Base-by-base conservation (phyloP, 257 asterid species). In the Solanum pimpinellifolium region DNA sequence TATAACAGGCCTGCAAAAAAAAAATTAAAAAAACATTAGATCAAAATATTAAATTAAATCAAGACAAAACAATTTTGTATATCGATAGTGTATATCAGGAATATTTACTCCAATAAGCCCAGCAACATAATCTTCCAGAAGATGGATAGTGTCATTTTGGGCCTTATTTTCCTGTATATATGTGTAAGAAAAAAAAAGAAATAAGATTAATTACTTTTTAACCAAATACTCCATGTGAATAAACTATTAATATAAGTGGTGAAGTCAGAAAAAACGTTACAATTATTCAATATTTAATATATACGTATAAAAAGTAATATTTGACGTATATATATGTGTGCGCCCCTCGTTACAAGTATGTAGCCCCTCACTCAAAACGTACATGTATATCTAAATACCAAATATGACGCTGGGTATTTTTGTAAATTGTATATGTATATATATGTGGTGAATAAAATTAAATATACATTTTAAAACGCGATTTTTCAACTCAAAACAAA, bases 131-230 rank as follows among this genome's bases (percentile, higher is more conserved):
- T 92, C 93, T 93, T 94, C 89, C 47, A 92, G 73, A 93, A 42
- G 7, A 93, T 73, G 6, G 94, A 86, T 73, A 92, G 29, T 0
- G 97, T 95, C 95, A 95, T 92, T 83, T 60, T 90, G 60, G 98
- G 97, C 94, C 98, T 92, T 83, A 90, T 91, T 91, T 95, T 95
- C 96, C 98, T 95, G 94, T 59, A 68, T 12, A 66, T 68, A 44
- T 13, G 85, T 87, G 47, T 35, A 4, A 35, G 0, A 42, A 52
- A 18, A 74, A 74, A 84, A 9, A 74, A 84, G 75, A 35, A 35
- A 83, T 10, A 1, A 8, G 2, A 13, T 13, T 68, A 1, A 78
- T 87, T 77, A 27, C 14, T 46, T 78, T 23, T 12, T 2, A 46
- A 42, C n/a, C 15, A 77, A 12, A 25, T 44, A 44, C 35, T 41